These are phyloP conservation scores for Penicillium oxalicum DNA, from an alignment of 2,329 filamentous ascomycete species.

Conservation along the genomic window DNA sequence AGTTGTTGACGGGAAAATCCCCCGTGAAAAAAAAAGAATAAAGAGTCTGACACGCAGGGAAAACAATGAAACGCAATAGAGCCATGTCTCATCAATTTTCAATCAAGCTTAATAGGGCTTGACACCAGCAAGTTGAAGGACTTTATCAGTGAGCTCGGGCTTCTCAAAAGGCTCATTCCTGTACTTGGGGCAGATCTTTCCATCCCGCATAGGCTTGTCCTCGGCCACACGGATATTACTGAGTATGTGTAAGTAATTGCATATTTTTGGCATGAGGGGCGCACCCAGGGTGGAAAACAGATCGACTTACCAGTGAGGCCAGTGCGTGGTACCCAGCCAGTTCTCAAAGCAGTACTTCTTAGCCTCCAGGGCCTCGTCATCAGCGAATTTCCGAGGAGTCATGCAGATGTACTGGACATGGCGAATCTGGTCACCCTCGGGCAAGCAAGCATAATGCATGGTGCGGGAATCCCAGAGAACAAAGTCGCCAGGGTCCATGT, in stretches of 20 bases:
- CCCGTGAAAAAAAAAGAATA: too few relatives aligned
- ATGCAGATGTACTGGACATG: constrained; percentile 1
- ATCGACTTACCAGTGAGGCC: constrained; percentile 1
- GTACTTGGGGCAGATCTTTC: background rate
- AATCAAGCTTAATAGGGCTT: background rate
- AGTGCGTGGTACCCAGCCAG: background rate
- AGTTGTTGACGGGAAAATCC: too few relatives aligned
- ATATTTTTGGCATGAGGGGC: too few relatives aligned
- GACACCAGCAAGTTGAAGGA: background rate
- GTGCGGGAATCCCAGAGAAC: constrained; percentile 1
- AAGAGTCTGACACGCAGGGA: too few relatives aligned
- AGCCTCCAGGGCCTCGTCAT: background rate
- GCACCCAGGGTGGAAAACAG: background rate
- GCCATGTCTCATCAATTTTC: too few relatives aligned
- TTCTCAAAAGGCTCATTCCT: constrained; percentile 1
- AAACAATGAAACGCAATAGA: background rate
- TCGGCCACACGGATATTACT: constrained; percentile 1
- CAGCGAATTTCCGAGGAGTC: constrained; percentile 1
- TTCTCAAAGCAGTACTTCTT: constrained; percentile 1
- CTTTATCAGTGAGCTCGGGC: background rate
- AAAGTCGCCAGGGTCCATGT: constrained; percentile 2
- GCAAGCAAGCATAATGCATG: constrained; percentile 1
- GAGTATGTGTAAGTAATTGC: background rate
- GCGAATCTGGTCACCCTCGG: constrained; percentile 1
- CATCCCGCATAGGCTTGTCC: background rate